phyloP scores from a whole-genome alignment of 164 flowering plant genomes.

The Hamamelis virginiana region DNA sequence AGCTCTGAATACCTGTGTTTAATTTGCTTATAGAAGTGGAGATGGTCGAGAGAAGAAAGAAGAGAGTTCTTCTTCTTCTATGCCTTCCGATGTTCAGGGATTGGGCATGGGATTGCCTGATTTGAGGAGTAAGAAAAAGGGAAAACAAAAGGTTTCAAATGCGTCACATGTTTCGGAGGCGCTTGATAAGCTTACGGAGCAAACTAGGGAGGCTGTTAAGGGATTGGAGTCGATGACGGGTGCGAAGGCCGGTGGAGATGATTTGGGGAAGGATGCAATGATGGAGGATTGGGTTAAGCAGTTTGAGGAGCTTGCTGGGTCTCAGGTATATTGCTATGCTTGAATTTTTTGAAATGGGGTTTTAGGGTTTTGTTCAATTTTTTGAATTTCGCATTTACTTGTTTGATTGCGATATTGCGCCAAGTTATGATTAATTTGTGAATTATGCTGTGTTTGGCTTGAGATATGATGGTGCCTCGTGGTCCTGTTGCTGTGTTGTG shows the following conservation, averaged over 20 bases:
- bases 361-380: neutral
- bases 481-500: neutral
- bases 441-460: neutral
- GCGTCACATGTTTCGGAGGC: conserved; percentile 79
- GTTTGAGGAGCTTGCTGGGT: conserved; percentile 85
- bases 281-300: conserved; percentile 96
- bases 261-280: conserved; percentile 55
- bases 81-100: conserved; percentile 64
- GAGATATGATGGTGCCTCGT: neutral
- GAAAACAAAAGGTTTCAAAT: conserved; percentile 62
- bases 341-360: neutral
- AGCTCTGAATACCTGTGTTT: conserved; percentile 1
- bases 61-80: conserved; percentile 22
- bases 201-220: conserved; percentile 80
- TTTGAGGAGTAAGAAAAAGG: conserved; percentile 72
- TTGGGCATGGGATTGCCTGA: conserved; percentile 87
- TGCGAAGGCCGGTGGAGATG: conserved; percentile 41
- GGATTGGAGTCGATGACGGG: conserved; percentile 67
- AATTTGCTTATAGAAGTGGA: conserved; percentile 32
- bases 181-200: conserved; percentile 84
- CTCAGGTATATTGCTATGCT: conserved; percentile 58
- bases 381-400: neutral
- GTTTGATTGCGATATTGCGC: neutral
- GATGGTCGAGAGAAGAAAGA: conserved; percentile 29
- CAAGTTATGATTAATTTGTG: neutral